A percentile compares a stretch with the other conserved stretches of the same genome.
These are phyloP conservation scores for Delonix regia DNA, from an alignment of 306 rosid genomes.

Conservation along the genomic window DNA sequence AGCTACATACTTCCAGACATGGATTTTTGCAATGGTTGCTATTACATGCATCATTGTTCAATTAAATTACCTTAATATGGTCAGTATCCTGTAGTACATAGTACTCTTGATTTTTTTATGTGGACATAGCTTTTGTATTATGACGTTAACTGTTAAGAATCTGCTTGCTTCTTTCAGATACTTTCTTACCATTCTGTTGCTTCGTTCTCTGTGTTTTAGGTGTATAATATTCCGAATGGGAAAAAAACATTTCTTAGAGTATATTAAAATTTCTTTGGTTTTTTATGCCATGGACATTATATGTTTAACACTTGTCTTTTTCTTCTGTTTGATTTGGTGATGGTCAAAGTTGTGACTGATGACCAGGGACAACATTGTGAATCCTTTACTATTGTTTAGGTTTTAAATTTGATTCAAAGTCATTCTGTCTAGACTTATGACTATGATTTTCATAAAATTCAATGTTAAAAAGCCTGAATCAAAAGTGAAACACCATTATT, in stretches of 20 bases:
- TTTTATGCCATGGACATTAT: not conserved
- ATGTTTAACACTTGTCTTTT: not conserved
- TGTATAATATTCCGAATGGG: not conserved
- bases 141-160: not conserved
- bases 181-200: conserved; percentile 14
- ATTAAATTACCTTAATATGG: conserved; percentile 85
- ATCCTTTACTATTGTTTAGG: not conserved
- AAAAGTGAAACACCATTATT: not conserved
- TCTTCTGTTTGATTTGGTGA: not conserved
- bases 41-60: conserved; percentile 72
- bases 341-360: conserved; percentile 17
- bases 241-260: conserved; percentile 5
- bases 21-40: conserved; percentile 82
- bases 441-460: not conserved
- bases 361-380: conserved; percentile 14
- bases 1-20: conserved; percentile 67
- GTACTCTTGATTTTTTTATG: not conserved
- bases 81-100: conserved; percentile 32
- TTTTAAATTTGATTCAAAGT: not conserved
- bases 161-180: conserved; percentile 13
- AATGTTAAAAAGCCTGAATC: not conserved
- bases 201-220: conserved; percentile 14
- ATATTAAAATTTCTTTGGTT: not conserved
- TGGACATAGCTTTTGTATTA: not conserved
- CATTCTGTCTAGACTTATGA: not conserved